Percentiles rank a stretch among this genome's conserved stretches.
phyloP scores from a whole-genome alignment of 2,329 filamentous ascomycete genomes.

The Trichoderma citrinoviride region DNA sequence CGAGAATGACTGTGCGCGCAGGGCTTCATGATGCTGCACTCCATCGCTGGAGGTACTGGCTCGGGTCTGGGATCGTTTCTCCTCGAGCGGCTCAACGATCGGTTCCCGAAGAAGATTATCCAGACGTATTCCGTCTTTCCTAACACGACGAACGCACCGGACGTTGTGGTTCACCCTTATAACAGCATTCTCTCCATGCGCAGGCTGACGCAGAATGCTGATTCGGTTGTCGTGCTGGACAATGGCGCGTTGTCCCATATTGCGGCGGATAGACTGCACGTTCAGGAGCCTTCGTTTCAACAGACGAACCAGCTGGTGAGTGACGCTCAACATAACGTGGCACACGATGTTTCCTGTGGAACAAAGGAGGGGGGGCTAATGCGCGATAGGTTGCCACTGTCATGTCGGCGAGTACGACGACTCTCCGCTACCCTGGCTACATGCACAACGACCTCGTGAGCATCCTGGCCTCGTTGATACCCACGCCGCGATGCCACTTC shows the following conservation, averaged over 20 bases:
- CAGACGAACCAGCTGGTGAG: conserved; percentile 92
- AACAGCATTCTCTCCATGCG: conserved; percentile 94
- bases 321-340: not conserved
- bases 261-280: conserved; percentile 88
- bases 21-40: conserved; percentile 98
- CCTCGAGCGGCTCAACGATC: conserved; percentile 91
- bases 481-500: conserved; percentile 95
- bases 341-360: not conserved
- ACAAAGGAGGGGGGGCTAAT: not conserved
- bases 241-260: conserved; percentile 93
- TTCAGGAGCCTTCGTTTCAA: conserved; percentile 92
- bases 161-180: conserved; percentile 97
- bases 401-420: conserved; percentile 97
- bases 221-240: conserved; percentile 95
- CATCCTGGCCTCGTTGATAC: conserved; percentile 92
- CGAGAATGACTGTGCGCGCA: conserved; percentile 33
- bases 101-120: conserved; percentile 98
- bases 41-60: conserved; percentile 94
- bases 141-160: conserved; percentile 79
- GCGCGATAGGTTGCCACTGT: conserved; percentile 75
- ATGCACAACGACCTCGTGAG: conserved; percentile 99
- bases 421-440: conserved; percentile 93
- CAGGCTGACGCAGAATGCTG: conserved; percentile 88
- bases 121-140: conserved; percentile 99
- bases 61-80: conserved; percentile 95